phyloP scores from a whole-genome alignment of 2,329 filamentous ascomycete species.

The Nigrospora oryzae region DNA sequence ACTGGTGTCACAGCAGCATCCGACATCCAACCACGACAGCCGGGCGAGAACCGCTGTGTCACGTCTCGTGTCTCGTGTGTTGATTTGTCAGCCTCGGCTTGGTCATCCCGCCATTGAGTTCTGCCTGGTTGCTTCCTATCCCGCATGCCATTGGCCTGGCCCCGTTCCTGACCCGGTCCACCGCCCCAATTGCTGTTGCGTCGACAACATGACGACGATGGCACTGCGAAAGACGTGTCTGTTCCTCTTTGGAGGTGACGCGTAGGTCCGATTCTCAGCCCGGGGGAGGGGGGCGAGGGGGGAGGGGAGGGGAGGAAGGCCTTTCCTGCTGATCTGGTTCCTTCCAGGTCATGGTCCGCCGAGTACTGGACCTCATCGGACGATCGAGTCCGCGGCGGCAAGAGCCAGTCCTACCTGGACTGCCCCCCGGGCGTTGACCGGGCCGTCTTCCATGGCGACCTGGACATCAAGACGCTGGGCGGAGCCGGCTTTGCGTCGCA shows the following conservation, averaged over 20 bases:
- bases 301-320: no score
- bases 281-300: no score
- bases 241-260: constrained; percentile 2
- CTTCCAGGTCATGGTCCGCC: constrained; percentile 45
- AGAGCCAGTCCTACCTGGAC: constrained; percentile 46
- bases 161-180: no score
- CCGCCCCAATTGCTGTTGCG: no score
- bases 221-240: background rate
- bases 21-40: no score
- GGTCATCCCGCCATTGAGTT: no score
- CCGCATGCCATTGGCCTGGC: no score
- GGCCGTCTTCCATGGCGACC: constrained; percentile 51
- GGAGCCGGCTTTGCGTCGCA: constrained; percentile 80
- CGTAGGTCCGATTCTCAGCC: background rate
- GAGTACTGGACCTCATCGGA: constrained; percentile 62
- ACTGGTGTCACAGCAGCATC: no score
- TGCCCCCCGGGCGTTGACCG: constrained; percentile 10
- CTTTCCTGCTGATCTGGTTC: background rate
- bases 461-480: constrained; percentile 68
- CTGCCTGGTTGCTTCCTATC: no score
- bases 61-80: no score
- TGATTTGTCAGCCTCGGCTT: no score
- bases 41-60: no score
- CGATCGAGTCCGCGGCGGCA: constrained; percentile 70
- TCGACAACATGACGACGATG: background rate